Conservation (phyloP, 495 filamentous ascomycete genomes). For the Cercophora newfieldiana region DNA sequence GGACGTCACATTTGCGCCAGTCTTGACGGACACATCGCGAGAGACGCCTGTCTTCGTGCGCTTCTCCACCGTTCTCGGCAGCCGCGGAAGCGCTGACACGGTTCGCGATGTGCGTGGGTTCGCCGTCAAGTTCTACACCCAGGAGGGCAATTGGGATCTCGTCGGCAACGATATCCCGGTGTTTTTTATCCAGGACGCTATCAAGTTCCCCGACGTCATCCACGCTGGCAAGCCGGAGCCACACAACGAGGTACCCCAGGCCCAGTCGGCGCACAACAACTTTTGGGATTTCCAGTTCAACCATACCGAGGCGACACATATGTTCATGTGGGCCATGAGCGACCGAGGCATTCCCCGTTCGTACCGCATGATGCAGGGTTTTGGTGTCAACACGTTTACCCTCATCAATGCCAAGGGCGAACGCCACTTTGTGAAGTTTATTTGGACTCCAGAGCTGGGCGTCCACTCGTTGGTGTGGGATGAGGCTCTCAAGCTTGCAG, state of each 20-base stretch:
- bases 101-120: constrained; percentile 83
- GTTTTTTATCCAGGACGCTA: constrained; percentile 71
- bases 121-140: constrained; percentile 72
- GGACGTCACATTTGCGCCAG: constrained; percentile 68
- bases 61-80: constrained; percentile 82
- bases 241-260: constrained; percentile 65
- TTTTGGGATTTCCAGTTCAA: constrained; percentile 64
- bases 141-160: constrained; percentile 62
- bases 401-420: constrained; percentile 71
- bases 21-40: constrained; percentile 78
- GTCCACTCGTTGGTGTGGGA: constrained; percentile 88
- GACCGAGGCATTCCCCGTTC: constrained; percentile 80
- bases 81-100: constrained; percentile 74
- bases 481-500: constrained; percentile 78
- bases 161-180: constrained; percentile 68
- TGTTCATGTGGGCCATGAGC: constrained; percentile 81
- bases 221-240: constrained; percentile 84
- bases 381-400: constrained; percentile 83
- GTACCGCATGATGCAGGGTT: constrained; percentile 88
- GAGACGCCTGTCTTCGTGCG: constrained; percentile 78
- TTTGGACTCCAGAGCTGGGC: constrained; percentile 73
- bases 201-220: constrained; percentile 74
- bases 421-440: constrained; percentile 80
- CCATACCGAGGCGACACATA: constrained; percentile 76
- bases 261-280: constrained; percentile 64